phyloP scores from a whole-genome alignment of 345 rosid species.

The Rhizophora mangle region DNA sequence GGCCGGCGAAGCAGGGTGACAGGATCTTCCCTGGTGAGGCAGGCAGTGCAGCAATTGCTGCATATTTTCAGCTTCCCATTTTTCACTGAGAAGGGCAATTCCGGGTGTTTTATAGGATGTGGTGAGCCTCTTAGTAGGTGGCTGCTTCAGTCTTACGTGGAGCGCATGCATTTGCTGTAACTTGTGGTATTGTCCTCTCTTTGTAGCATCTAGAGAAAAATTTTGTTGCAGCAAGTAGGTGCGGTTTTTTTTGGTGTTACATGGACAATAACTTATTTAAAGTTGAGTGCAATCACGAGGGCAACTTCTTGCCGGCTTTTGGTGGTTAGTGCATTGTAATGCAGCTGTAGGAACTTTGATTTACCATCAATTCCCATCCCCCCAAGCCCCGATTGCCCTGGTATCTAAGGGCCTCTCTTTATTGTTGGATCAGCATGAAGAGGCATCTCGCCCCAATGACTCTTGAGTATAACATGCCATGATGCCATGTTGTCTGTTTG shows the following conservation, averaged over 20 bases:
- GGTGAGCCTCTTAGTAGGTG: slow-evolving; percentile 75
- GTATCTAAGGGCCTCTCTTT: neutral
- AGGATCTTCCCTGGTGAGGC: slow-evolving; percentile 79
- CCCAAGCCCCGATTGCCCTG: neutral
- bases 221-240: slow-evolving; percentile 32
- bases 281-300: neutral
- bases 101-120: slow-evolving; percentile 86
- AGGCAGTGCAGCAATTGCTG: slow-evolving; percentile 73
- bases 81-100: slow-evolving; percentile 69
- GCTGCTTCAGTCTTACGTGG: slow-evolving; percentile 77
- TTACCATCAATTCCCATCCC: no score
- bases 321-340: neutral
- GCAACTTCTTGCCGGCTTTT: neutral
- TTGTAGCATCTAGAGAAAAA: slow-evolving; percentile 6
- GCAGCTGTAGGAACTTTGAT: no score
- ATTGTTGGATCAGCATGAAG: no score
- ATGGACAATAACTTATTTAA: neutral
- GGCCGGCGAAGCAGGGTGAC: slow-evolving; percentile 90
- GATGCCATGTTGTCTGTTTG: no score
- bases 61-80: slow-evolving; percentile 76
- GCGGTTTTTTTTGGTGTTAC: neutral
- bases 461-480: no score
- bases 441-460: no score
- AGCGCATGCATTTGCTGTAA: slow-evolving; percentile 82
- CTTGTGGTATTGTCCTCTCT: neutral